Conservation (phyloP, 2,329 filamentous ascomycete species). For the Trichoderma oligosporum region DNA sequence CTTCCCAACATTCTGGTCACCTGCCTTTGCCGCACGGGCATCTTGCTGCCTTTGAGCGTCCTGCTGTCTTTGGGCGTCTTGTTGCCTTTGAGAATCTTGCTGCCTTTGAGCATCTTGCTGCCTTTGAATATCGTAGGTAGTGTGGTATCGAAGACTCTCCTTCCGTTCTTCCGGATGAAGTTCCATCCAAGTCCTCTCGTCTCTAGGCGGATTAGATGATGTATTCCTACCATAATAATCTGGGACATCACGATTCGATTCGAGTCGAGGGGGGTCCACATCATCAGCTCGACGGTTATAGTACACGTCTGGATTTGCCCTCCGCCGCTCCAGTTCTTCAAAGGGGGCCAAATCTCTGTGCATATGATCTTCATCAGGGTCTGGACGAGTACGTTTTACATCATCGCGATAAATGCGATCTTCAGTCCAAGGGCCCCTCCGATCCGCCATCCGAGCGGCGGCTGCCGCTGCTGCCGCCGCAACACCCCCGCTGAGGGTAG, state of each 20-base stretch:
- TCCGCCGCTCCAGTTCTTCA: slow-evolving; percentile 13
- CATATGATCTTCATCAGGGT: slow-evolving; percentile 3
- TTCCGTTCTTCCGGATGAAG: slow-evolving; percentile 30
- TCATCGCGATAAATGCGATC: slow-evolving; percentile 24
- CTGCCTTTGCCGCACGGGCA: slow-evolving; percentile 29
- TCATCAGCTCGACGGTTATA: slow-evolving; percentile 1
- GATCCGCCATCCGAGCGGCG: slow-evolving; percentile 33
- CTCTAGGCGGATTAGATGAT: slow-evolving; percentile 19
- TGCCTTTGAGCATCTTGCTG: slow-evolving; percentile 26
- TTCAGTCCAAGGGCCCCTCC: slow-evolving; percentile 23
- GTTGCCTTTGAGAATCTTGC: slow-evolving; percentile 18
- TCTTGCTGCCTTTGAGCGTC: background rate
- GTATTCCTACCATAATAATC: background rate
- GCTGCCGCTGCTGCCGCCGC: slow-evolving; percentile 49
- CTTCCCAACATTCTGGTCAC: slow-evolving; percentile 23
- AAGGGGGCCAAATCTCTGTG: slow-evolving; percentile 16
- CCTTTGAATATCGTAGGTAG: slow-evolving; percentile 26
- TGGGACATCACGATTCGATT: slow-evolving; percentile 2
- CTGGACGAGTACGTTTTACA: slow-evolving; percentile 20
- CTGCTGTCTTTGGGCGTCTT: slow-evolving; percentile 19
- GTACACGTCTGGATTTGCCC: slow-evolving; percentile 7
- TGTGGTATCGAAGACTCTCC: slow-evolving; percentile 25
- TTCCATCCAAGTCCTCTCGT: slow-evolving; percentile 30
- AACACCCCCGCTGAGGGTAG: slow-evolving; percentile 35
- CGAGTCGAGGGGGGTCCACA: background rate